A percentile compares a stretch with the other conserved stretches of the same genome.
Conservation (phyloP, 2,329 filamentous ascomycete genomes). For the Paraphaeosphaeria sporulosa region DNA sequence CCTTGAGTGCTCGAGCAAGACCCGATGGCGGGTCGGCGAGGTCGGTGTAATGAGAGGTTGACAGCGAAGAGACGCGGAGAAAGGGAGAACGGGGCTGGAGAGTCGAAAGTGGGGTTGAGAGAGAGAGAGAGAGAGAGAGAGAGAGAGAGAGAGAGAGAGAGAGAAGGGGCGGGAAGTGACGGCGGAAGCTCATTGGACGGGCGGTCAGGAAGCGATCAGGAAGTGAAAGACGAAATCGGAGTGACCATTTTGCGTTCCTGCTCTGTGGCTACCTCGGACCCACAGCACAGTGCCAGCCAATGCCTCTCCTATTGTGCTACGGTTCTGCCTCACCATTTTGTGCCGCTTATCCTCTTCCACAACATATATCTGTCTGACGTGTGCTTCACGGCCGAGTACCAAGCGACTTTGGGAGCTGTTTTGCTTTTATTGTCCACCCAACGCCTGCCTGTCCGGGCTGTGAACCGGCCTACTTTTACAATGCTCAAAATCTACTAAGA, state of each 20-base stretch:
- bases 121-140: too few relatives aligned
- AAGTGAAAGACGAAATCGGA: slow-evolving; percentile 24
- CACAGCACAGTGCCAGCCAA: not conserved
- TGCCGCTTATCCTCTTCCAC: not conserved
- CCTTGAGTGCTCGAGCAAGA: slow-evolving; percentile 13
- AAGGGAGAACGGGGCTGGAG: not conserved
- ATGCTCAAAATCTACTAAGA: slow-evolving; percentile 29
- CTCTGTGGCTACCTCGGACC: slow-evolving; percentile 6
- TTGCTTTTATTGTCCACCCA: slow-evolving; percentile 38
- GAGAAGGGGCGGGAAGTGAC: not conserved
- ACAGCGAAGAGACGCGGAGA: slow-evolving; percentile 11
- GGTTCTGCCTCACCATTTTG: not conserved
- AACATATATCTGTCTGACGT: not conserved
- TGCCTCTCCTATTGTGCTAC: slow-evolving; percentile 1
- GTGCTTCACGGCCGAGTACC: slow-evolving; percentile 10
- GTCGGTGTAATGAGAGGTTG: slow-evolving; percentile 12
- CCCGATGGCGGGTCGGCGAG: slow-evolving; percentile 18
- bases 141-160: too few relatives aligned
- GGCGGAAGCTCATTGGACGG: slow-evolving; percentile 7
- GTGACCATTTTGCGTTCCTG: not conserved
- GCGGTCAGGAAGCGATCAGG: slow-evolving; percentile 8
- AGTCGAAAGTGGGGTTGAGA: slow-evolving; percentile 11
- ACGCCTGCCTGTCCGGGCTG: slow-evolving; percentile 31
- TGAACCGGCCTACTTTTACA: slow-evolving; percentile 34
- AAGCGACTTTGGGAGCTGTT: slow-evolving; percentile 12